Evolutionary conservation across 768 basidiomycete genomes (phyloP).

Genomic region (Amanita rubescens): DNA sequence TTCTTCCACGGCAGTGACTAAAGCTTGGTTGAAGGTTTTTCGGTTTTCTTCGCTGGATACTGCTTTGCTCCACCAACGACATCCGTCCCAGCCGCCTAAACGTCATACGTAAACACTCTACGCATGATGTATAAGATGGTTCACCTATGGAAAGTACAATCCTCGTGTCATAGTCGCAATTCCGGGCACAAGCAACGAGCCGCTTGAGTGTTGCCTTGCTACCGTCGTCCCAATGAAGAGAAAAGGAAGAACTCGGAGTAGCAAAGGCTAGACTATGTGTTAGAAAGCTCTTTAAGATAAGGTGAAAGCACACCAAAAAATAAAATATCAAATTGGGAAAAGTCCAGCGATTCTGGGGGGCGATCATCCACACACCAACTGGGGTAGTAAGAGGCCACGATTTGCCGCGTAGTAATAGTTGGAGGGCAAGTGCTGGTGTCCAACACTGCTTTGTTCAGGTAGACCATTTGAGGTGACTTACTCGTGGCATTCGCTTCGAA

Average conservation of each 20-base stretch:
- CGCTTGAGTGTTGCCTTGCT: constrained; percentile 45
- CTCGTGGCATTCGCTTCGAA: constrained; percentile 27
- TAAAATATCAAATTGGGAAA: constrained; percentile 47
- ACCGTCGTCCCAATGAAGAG: constrained; percentile 43
- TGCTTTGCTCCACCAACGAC: constrained; percentile 55
- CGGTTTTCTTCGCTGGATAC: constrained; percentile 42
- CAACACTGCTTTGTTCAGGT: too few relatives aligned
- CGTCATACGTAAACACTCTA: background rate
- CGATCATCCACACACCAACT: constrained; percentile 37
- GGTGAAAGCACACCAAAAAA: background rate
- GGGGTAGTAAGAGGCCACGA: constrained; percentile 42
- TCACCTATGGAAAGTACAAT: constrained; percentile 62
- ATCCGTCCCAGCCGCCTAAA: constrained; percentile 68
- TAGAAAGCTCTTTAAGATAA: background rate
- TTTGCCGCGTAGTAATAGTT: constrained; percentile 8
- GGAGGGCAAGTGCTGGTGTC: constrained; percentile 20
- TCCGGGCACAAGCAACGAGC: constrained; percentile 49
- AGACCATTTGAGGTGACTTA: background rate
- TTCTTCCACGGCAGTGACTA: constrained; percentile 45
- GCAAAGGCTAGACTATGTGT: constrained; percentile 47
- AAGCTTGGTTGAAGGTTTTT: constrained; percentile 48
- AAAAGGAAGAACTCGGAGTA: constrained; percentile 50
- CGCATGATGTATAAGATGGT: constrained; percentile 20
- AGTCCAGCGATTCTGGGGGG: constrained; percentile 51
- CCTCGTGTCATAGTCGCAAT: constrained; percentile 50